Conservation (phyloP, 495 filamentous ascomycete genomes). For the Cairneyella variabilis region DNA sequence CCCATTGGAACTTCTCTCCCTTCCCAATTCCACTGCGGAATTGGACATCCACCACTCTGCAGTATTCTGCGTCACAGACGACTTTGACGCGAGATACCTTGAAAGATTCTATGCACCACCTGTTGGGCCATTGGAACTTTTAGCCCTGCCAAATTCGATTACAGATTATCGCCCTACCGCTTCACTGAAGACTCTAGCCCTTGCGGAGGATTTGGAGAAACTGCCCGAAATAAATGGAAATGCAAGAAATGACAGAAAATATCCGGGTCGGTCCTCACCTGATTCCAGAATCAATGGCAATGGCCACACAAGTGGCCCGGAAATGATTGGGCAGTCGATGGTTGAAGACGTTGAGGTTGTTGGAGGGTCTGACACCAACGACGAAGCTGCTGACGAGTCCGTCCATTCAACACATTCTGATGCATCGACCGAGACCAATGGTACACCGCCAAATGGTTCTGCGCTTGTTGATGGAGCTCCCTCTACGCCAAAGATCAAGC, state of each 20-base stretch:
- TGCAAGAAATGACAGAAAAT: not conserved
- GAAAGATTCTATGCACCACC: slow-evolving; percentile 23
- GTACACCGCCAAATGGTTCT: slow-evolving; percentile 8
- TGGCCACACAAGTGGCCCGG: slow-evolving; percentile 1
- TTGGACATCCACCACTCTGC: not conserved
- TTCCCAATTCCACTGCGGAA: slow-evolving; percentile 31
- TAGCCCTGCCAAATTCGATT: slow-evolving; percentile 36
- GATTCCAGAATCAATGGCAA: not conserved
- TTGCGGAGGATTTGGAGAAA: no score
- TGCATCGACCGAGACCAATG: slow-evolving; percentile 10
- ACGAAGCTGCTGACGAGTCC: slow-evolving; percentile 13
- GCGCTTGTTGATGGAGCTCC: slow-evolving; percentile 5
- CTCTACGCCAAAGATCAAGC: slow-evolving; percentile 18
- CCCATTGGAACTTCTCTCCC: slow-evolving; percentile 32
- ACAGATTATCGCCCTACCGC: not conserved
- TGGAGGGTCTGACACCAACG: slow-evolving; percentile 15
- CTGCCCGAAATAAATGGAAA: no score
- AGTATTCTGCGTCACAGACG: not conserved
- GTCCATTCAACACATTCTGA: slow-evolving; percentile 13
- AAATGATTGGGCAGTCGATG: slow-evolving; percentile 4
- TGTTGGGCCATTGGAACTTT: slow-evolving; percentile 33
- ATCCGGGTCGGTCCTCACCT: not conserved
- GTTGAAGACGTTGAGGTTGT: slow-evolving; percentile 10
- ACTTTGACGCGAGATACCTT: not conserved
- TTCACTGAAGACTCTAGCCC: not conserved